A percentile compares a stretch with the other conserved stretches of the same genome.
These are phyloP conservation scores for Suzukiozyma palmioleophila DNA, from an alignment of 1,139 yeast genomes.

Conservation along the genomic window DNA sequence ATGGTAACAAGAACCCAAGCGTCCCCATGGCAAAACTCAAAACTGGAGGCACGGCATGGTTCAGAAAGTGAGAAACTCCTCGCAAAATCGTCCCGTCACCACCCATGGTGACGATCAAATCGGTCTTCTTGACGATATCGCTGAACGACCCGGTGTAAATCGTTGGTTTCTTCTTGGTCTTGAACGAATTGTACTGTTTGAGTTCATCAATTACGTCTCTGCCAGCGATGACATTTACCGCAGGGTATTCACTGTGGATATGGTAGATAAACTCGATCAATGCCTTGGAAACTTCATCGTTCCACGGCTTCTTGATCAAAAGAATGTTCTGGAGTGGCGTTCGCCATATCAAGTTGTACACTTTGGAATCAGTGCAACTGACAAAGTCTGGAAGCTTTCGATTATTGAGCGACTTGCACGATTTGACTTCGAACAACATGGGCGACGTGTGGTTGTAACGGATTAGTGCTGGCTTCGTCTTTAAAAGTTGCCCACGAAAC, in stretches of 20 bases:
- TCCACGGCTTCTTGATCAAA: conserved; percentile 83
- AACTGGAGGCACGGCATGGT: conserved; percentile 78
- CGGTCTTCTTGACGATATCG: conserved; percentile 57
- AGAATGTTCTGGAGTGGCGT: conserved; percentile 63
- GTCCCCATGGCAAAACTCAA: conserved; percentile 89
- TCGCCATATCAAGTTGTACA: conserved; percentile 45
- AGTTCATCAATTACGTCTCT: conserved; percentile 75
- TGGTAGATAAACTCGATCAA: conserved; percentile 58
- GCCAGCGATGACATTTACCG: conserved; percentile 71
- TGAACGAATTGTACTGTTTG: conserved; percentile 20
- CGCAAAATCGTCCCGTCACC: conserved; percentile 93
- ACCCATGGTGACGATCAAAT: conserved; percentile 79
- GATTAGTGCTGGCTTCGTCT: background rate
- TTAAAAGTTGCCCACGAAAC: background rate
- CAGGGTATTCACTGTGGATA: conserved; percentile 56
- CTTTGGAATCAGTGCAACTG: conserved; percentile 35
- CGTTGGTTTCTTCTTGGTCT: conserved; percentile 7
- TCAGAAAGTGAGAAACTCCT: conserved; percentile 63
- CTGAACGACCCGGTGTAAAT: conserved; percentile 54
- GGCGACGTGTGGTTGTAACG: background rate
- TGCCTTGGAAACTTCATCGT: conserved; percentile 58
- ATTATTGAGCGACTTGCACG: conserved; percentile 12
- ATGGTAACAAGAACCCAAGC: conserved; percentile 84
- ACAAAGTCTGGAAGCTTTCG: conserved; percentile 23
- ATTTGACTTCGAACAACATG: conserved; percentile 7